Conservation (phyloP, 139 green algal species). For the Zygnema circumcarinatum region DNA sequence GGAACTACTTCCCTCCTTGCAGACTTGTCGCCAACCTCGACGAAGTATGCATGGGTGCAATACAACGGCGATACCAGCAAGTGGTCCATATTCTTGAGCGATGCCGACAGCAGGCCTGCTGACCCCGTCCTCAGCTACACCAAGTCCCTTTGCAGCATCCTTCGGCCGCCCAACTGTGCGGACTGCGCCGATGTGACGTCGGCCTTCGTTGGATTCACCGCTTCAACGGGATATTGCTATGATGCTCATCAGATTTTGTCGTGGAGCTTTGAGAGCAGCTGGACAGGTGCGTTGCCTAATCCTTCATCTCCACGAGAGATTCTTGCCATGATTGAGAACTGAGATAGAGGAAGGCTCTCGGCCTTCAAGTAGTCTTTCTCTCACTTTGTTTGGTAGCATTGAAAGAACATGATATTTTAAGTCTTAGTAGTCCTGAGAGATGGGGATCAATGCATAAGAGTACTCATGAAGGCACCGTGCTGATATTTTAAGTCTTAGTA, state of each 20-base stretch:
- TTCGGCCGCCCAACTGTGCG: background rate
- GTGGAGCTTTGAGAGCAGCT: background rate
- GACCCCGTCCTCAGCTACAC: background rate
- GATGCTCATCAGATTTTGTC: background rate
- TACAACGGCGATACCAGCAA: background rate
- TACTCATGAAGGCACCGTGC: too few species aligned
- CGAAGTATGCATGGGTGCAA: background rate
- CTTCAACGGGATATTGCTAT: background rate
- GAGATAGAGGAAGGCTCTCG: too few species aligned
- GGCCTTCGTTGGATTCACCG: background rate
- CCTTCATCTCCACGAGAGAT: too few species aligned
- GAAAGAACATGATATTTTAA: too few species aligned
- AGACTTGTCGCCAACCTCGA: background rate
- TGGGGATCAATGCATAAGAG: too few species aligned
- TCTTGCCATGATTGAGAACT: too few species aligned
- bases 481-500: too few species aligned
- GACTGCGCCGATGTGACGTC: background rate
- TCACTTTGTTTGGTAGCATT: too few species aligned
- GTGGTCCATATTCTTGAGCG: background rate
- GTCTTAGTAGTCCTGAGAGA: too few species aligned
- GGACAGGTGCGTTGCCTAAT: too few species aligned
- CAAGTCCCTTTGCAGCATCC: background rate
- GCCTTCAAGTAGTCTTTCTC: too few species aligned
- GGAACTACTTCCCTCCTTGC: background rate
- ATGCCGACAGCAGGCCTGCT: background rate